Evolutionary conservation across 2,329 filamentous ascomycete genomes (phyloP).

Genomic region (Geosmithia morbida): DNA sequence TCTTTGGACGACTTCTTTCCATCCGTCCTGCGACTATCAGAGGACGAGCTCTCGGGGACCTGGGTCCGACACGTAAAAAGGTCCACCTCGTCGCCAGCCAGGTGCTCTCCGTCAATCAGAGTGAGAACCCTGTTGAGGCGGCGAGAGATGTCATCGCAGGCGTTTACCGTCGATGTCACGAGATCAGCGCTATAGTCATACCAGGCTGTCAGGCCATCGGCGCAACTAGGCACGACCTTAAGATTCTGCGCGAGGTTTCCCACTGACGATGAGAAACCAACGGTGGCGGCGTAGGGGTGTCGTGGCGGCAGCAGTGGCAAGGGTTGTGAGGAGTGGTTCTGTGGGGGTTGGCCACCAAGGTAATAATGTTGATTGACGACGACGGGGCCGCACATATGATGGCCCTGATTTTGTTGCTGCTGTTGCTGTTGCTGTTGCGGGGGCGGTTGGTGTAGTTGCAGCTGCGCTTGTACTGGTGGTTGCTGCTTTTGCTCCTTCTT

Average conservation of each 20-base stretch:
- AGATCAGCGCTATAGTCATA: constrained; percentile 11
- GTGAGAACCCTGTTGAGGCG: constrained; percentile 58
- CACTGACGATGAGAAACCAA: constrained; percentile 23
- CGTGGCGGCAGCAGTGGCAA: background rate
- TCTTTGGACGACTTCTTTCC: constrained; percentile 10
- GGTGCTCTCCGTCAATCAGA: constrained; percentile 51
- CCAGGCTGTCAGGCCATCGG: constrained; percentile 27
- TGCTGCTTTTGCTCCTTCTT: background rate
- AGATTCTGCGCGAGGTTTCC: constrained; percentile 26
- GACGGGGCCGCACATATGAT: constrained; percentile 18
- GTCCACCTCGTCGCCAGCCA: constrained; percentile 37
- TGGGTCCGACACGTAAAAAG: constrained; percentile 25
- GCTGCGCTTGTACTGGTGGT: background rate
- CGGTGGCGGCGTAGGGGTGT: constrained; percentile 6
- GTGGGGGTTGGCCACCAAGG: constrained; percentile 12
- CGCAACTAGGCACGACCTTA: constrained; percentile 22
- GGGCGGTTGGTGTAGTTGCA: background rate
- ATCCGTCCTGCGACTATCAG: constrained; percentile 9
- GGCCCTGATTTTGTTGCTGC: background rate
- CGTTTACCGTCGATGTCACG: constrained; percentile 21
- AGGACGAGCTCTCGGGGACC: background rate
- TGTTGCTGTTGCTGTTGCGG: background rate
- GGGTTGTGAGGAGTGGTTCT: background rate
- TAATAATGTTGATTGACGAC: constrained; percentile 40
- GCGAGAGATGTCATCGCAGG: constrained; percentile 44